Conservation (phyloP, 208 protist species). For the Blechomonas ayalai region DNA sequence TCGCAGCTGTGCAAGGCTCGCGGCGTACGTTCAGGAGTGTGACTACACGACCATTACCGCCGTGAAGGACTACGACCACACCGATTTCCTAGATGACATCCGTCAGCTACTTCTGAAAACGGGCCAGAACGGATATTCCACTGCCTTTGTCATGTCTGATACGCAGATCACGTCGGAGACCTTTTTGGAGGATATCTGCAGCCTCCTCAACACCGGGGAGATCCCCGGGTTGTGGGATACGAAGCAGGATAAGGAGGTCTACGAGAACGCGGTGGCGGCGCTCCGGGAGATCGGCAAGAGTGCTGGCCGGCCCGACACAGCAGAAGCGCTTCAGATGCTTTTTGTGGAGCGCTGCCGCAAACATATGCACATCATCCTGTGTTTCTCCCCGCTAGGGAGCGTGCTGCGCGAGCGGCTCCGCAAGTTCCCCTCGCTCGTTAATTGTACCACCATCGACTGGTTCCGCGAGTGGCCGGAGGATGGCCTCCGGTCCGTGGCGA, state of each 20-base stretch:
- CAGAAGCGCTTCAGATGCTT: constrained; percentile 76
- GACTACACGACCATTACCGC: constrained; percentile 91
- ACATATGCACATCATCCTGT: constrained; percentile 95
- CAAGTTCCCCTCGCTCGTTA: constrained; percentile 97
- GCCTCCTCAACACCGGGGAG: constrained; percentile 95
- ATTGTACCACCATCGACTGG: constrained; percentile 99
- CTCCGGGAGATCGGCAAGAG: constrained; percentile 81
- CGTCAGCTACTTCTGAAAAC: constrained; percentile 86
- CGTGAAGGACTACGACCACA: constrained; percentile 91
- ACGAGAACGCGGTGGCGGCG: constrained; percentile 82
- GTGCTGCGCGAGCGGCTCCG: constrained; percentile 91
- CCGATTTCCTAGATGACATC: constrained; percentile 95
- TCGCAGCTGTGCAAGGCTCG: constrained; percentile 91
- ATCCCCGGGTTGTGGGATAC: constrained; percentile 92
- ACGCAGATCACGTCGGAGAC: constrained; percentile 93
- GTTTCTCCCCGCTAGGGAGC: constrained; percentile 96
- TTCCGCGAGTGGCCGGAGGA: constrained; percentile 96
- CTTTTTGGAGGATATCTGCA: constrained; percentile 97
- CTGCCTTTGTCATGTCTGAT: constrained; percentile 95
- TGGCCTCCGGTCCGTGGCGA: constrained; percentile 89
- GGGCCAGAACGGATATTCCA: constrained; percentile 89
- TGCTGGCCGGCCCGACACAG: constrained; percentile 77
- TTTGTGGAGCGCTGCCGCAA: constrained; percentile 91
- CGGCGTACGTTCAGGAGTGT: constrained; percentile 91
- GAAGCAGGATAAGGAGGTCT: constrained; percentile 88